Evolutionary conservation across 805 yeast species (phyloP).

Genomic region (Kodamaea hsintzibuensis): DNA sequence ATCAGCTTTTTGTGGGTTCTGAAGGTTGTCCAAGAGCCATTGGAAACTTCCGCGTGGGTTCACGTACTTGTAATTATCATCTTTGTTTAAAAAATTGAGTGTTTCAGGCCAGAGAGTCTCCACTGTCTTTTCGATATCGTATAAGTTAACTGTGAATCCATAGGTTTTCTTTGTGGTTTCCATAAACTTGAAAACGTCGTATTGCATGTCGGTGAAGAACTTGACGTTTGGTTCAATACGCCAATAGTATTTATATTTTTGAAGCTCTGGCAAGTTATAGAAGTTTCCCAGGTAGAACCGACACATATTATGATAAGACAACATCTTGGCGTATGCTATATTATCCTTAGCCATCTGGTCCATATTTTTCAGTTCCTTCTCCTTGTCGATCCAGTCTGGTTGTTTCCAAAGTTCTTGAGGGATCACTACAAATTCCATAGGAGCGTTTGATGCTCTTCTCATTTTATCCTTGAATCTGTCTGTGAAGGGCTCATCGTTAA

Average conservation of each 20-base stretch:
- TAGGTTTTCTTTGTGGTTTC: constrained; percentile 64
- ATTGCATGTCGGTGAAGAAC: constrained; percentile 67
- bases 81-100: constrained; percentile 51
- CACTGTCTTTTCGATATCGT: constrained; percentile 69
- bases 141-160: constrained; percentile 70
- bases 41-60: constrained; percentile 51
- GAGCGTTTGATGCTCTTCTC: constrained; percentile 29
- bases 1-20: constrained; percentile 46
- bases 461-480: constrained; percentile 54
- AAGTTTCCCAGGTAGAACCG: constrained; percentile 70
- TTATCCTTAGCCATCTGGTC: constrained; percentile 39
- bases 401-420: constrained; percentile 53
- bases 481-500: constrained; percentile 70
- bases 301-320: constrained; percentile 83
- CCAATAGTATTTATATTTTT: constrained; percentile 73
- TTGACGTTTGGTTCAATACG: constrained; percentile 74
- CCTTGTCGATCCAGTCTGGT: constrained; percentile 56
- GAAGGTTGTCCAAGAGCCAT: constrained; percentile 52
- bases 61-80: constrained; percentile 58
- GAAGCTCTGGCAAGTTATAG: constrained; percentile 61
- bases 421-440: constrained; percentile 41
- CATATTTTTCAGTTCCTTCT: constrained; percentile 42
- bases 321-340: constrained; percentile 60
- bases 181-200: constrained; percentile 78
- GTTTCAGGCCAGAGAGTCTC: constrained; percentile 70